These are phyloP conservation scores for Solanum chilense DNA, from an alignment of 257 asterid species.

Conservation along the genomic window DNA sequence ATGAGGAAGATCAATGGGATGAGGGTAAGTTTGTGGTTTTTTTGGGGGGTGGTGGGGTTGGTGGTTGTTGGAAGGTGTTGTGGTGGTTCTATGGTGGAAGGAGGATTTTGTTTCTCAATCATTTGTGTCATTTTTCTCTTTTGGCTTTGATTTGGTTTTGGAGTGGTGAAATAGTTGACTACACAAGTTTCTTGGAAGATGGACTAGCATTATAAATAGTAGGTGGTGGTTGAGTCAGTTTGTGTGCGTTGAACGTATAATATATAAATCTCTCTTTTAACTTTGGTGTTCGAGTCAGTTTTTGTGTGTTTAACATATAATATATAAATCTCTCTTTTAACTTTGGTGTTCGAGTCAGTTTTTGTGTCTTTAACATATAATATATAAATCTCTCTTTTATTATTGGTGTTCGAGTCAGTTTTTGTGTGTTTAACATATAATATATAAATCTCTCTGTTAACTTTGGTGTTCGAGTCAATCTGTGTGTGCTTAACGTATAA, in stretches of 20 bases:
- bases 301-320: background rate
- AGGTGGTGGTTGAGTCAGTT: background rate
- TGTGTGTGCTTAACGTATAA: background rate
- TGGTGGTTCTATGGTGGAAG: background rate
- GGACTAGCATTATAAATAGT: background rate
- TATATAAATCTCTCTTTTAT: too few relatives aligned
- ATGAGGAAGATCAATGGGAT: constrained; percentile 75
- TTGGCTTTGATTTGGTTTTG: background rate
- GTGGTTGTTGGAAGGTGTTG: constrained; percentile 22
- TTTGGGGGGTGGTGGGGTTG: background rate
- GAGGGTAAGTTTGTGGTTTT: constrained; percentile 47
- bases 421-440: too few relatives aligned
- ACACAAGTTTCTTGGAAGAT: background rate
- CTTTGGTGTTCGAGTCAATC: background rate
- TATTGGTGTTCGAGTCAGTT: background rate
- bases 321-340: too few relatives aligned
- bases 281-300: background rate
- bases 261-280: too few relatives aligned
- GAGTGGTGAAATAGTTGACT: background rate
- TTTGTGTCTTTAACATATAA: background rate
- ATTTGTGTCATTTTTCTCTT: background rate
- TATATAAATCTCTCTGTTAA: too few relatives aligned
- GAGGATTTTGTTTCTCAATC: background rate
- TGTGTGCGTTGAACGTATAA: too few relatives aligned
- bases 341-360: background rate